These are phyloP conservation scores for Rehmannia glutinosa DNA, from an alignment of 257 asterid species.

Conservation along the genomic window DNA sequence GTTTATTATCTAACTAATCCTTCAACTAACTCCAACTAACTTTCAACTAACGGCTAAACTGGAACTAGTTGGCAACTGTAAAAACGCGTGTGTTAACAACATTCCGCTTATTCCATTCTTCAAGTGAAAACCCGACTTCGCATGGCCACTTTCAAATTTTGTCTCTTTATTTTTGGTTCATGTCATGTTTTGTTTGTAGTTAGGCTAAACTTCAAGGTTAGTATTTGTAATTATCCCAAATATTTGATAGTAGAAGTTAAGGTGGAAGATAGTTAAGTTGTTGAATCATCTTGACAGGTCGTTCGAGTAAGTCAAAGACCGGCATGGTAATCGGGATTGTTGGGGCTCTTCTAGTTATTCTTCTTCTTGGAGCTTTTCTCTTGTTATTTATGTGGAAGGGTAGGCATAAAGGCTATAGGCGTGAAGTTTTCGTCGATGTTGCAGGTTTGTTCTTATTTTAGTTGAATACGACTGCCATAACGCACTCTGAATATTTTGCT, in stretches of 20 bases:
- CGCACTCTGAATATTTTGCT: not conserved
- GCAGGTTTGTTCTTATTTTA: constrained; percentile 47
- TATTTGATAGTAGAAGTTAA: not conserved
- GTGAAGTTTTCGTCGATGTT: constrained; percentile 85
- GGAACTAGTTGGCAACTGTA: no score
- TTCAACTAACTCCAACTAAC: no score
- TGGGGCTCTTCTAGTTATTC: constrained; percentile 52
- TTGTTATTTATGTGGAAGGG: constrained; percentile 58
- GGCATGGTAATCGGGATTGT: constrained; percentile 62
- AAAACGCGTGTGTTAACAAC: no score
- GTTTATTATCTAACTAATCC: no score
- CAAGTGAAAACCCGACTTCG: no score
- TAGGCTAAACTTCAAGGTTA: no score
- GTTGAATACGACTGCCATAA: not conserved
- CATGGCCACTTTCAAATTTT: no score
- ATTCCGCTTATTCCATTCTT: no score
- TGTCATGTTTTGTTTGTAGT: no score
- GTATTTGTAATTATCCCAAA: not conserved
- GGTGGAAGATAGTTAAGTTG: not conserved
- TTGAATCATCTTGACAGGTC: constrained; percentile 42
- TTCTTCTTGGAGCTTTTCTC: constrained; percentile 56
- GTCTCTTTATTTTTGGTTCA: no score
- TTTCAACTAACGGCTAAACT: no score
- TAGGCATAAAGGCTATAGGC: constrained; percentile 47
- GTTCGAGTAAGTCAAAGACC: constrained; percentile 54